These are phyloP conservation scores for Lactarius psammicola DNA, from an alignment of 768 basidiomycete species.

Conservation along the genomic window DNA sequence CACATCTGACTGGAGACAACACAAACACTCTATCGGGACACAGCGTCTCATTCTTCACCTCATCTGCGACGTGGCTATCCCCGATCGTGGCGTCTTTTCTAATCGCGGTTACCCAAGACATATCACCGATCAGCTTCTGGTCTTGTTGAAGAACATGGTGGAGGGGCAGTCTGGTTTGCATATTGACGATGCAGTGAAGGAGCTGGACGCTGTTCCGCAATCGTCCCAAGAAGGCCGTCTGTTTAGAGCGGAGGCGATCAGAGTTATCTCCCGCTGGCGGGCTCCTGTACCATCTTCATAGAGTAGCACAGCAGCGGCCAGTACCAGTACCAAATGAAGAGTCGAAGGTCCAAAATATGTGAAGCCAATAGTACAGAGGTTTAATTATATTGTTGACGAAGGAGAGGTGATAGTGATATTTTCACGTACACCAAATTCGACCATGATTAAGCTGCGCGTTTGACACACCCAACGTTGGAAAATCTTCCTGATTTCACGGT, in stretches of 20 bases:
- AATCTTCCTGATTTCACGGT: constrained; percentile 6
- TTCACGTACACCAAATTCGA: not conserved
- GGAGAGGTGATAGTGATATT: no score
- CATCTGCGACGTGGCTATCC: constrained; percentile 26
- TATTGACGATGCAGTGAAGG: not conserved
- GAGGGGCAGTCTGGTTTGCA: constrained; percentile 2
- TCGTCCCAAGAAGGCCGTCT: not conserved
- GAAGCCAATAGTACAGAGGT: no score
- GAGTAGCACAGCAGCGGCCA: not conserved
- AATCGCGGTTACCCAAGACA: not conserved
- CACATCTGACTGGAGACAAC: not conserved
- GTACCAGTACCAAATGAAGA: not conserved
- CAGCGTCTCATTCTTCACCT: constrained; percentile 31
- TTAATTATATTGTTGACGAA: no score
- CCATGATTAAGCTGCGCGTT: not conserved
- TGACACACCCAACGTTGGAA: not conserved
- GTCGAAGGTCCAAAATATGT: not conserved
- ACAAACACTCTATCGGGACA: constrained; percentile 9
- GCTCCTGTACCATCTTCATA: no score
- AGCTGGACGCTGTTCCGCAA: not conserved
- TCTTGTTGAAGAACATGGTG: constrained; percentile 1
- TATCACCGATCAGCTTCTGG: constrained; percentile 3
- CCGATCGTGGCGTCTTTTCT: not conserved
- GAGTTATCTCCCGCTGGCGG: not conserved
- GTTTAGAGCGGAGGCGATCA: not conserved